Evolutionary conservation across 192 early-diverging fungal species (phyloP).

Genomic region (Geosiphon pyriformis): DNA sequence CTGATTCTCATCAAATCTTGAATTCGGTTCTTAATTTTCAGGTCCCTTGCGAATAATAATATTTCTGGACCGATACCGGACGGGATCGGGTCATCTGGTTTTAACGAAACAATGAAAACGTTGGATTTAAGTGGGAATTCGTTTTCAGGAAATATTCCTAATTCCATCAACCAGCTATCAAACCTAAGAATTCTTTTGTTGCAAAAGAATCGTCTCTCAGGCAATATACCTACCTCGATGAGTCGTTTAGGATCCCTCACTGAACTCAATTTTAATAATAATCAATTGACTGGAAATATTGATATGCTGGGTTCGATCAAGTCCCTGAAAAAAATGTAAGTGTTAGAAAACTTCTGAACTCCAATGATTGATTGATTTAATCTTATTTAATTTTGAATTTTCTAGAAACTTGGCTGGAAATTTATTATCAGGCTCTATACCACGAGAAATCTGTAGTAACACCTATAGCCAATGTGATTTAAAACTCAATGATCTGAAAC

Average conservation of each 20-base stretch:
- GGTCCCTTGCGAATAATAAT: neutral
- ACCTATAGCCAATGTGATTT: neutral
- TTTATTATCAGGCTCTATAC: neutral
- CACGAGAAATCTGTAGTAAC: neutral
- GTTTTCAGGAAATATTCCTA: neutral
- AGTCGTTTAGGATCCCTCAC: neutral
- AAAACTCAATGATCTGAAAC: too few relatives aligned
- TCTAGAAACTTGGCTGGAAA: neutral
- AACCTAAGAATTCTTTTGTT: neutral
- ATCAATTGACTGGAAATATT: slow-evolving; percentile 14
- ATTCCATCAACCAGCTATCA: neutral
- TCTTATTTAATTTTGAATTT: neutral
- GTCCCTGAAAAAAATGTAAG: neutral
- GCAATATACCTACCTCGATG: slow-evolving; percentile 1
- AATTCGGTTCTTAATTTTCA: neutral
- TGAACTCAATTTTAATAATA: slow-evolving; percentile 7
- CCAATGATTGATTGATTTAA: neutral
- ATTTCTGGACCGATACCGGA: neutral
- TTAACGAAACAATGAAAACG: neutral
- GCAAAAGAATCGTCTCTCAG: neutral
- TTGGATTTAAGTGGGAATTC: neutral
- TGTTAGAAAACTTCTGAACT: neutral
- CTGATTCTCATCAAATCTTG: neutral
- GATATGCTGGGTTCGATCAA: neutral
- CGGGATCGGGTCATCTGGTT: neutral